These are phyloP conservation scores for Populus pruinosa DNA, from an alignment of 345 rosid species.

Conservation along the genomic window DNA sequence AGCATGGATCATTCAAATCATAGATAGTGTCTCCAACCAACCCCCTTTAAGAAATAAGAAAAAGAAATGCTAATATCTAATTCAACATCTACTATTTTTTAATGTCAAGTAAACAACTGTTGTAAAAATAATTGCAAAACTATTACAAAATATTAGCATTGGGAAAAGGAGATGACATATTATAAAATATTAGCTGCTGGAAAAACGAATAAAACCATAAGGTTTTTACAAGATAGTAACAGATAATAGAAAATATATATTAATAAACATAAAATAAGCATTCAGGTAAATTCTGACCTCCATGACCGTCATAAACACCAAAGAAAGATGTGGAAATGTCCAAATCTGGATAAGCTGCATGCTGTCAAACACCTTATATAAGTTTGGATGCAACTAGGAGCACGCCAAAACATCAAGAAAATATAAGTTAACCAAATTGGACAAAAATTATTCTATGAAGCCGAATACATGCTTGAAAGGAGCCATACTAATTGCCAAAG, in stretches of 20 bases:
- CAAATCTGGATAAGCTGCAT: conserved; percentile 42
- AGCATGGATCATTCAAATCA: neutral
- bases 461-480: neutral
- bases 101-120: neutral
- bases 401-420: neutral
- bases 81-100: neutral
- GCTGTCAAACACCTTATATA: conserved; percentile 17
- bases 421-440: neutral
- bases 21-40: neutral
- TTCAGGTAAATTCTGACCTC: conserved; percentile 55
- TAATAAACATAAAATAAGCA: neutral
- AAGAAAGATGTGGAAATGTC: conserved; percentile 84
- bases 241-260: neutral
- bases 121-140: neutral
- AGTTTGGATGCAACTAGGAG: conserved; percentile 51
- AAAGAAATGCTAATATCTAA: neutral
- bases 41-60: neutral
- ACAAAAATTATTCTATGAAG: neutral
- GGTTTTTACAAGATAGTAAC: neutral
- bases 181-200: neutral
- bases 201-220: neutral
- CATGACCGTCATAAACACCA: conserved; percentile 98
- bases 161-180: neutral
- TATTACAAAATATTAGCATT: no score
- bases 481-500: neutral